Base-by-base conservation (phyloP, 495 filamentous ascomycete species). In the Aspergillus affinis region DNA sequence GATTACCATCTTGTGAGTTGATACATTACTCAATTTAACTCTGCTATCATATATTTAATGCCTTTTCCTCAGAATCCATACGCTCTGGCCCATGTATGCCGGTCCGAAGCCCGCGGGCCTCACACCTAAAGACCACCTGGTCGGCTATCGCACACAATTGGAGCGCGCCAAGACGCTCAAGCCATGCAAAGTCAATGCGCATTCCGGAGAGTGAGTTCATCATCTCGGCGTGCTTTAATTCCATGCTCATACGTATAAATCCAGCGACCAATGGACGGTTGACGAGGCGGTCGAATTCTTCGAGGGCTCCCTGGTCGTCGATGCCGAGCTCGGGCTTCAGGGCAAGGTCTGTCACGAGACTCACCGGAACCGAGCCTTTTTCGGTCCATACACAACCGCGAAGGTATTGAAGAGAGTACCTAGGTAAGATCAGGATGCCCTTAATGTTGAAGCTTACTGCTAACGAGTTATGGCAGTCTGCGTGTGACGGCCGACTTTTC, bases 201-300 rank as follows among this genome's bases (percentile, higher is more conserved):
- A 32, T 32, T 32, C 29, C 10, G 29, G 29, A 32, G 29, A 32
- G 23, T 26, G 23, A 26, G 23, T 26, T 26, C 23, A 26, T 26
- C 23, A 26, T 26, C 4, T 2, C 23, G 4, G 23, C 4, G 23
- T 4, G 23, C 23, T 2, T 2, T 26, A 26, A 4, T 2, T 26
- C 4, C 23, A 26, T 26, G 23, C 23, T 26, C 23, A 26, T 26
- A 26, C 23, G 2, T 17, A 13, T 4, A 0, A 18, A 13, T 48
- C 9, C 6, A 72, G 69, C 30, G 70, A 72, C 44, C 46, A 62
- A 17, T 70, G 68, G 68, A 57, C 58, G 6, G 46, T 63, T 27
- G 70, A 72, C 17, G 64, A 72, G 20, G 63, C 70, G 0, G 62
- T 72, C 30, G 51, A 61, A 46, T 70, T 72, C 55, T 72, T 65